A percentile compares a stretch with the other conserved stretches of the same genome.
phyloP scores from a whole-genome alignment of 1,284 basidiomycete species.

The Ganoderma meredithae region DNA sequence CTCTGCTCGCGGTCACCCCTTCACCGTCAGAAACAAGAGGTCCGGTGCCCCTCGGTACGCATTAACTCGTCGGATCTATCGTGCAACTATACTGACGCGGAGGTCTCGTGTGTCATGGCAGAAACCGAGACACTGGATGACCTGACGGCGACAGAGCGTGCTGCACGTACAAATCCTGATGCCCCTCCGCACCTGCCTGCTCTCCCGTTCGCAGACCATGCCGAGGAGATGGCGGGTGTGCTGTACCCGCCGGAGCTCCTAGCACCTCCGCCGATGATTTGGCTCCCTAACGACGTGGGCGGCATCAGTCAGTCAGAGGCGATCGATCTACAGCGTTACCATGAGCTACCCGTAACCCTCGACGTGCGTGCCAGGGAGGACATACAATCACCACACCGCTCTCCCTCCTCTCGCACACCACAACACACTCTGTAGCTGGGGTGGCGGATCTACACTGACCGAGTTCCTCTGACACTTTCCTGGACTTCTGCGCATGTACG shows the following conservation, averaged over 20 bases:
- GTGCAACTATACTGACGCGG: neutral
- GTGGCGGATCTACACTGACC: neutral
- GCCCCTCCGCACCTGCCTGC: conserved; percentile 78
- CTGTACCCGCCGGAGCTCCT: conserved; percentile 84
- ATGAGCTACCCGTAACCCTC: conserved; percentile 67
- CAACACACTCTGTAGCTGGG: neutral
- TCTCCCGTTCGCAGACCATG: conserved; percentile 73
- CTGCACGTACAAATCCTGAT: conserved; percentile 78
- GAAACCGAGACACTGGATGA: conserved; percentile 82
- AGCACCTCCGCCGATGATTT: conserved; percentile 78
- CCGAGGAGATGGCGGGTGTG: conserved; percentile 77
- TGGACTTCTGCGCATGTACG: conserved; percentile 12
- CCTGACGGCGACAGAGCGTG: conserved; percentile 76
- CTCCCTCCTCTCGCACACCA: conserved; percentile 21
- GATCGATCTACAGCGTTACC: conserved; percentile 73
- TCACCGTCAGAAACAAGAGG: conserved; percentile 61
- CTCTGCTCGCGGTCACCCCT: conserved; percentile 72
- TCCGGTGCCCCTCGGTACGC: conserved; percentile 72
- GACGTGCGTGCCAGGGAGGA: conserved; percentile 70
- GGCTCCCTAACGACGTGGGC: conserved; percentile 78
- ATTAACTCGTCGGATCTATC: neutral
- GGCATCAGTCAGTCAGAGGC: conserved; percentile 78
- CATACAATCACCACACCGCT: conserved; percentile 18
- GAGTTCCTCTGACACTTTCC: neutral
- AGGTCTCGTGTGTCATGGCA: conserved; percentile 35